These are phyloP conservation scores for Tricholoma bakamatsutake DNA, from an alignment of 768 basidiomycete species.

Conservation along the genomic window DNA sequence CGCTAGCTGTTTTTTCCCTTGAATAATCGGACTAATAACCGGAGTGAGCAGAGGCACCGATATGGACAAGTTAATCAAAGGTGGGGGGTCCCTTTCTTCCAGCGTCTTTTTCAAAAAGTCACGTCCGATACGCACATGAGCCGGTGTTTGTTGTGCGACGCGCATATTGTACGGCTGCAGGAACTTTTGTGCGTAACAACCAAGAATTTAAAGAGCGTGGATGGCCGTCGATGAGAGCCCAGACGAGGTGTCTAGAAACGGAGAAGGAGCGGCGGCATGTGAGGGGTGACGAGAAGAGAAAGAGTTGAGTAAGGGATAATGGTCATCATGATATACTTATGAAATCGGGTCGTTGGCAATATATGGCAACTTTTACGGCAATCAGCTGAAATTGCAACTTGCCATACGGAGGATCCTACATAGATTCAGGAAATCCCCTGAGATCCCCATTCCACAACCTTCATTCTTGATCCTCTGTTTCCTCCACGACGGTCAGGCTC, in stretches of 20 bases:
- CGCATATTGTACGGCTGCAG: slow-evolving; percentile 5
- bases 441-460: no score
- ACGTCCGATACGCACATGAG: slow-evolving; percentile 7
- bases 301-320: background rate
- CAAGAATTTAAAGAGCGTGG: slow-evolving; percentile 18
- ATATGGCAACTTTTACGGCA: background rate
- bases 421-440: no score
- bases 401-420: background rate
- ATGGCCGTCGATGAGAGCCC: background rate
- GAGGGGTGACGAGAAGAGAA: background rate
- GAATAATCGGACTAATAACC: slow-evolving; percentile 29
- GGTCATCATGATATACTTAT: background rate
- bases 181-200: background rate
- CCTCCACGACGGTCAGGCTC: no score
- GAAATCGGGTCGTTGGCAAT: background rate
- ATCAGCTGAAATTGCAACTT: background rate
- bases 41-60: slow-evolving; percentile 36
- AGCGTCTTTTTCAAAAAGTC: background rate
- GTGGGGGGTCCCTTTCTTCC: slow-evolving; percentile 33
- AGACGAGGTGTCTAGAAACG: background rate
- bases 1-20: slow-evolving; percentile 17
- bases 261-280: background rate
- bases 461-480: no score
- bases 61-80: slow-evolving; percentile 31
- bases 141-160: slow-evolving; percentile 2